phyloP scores from a whole-genome alignment of 73 alveolate species.

The Uronychia binucleata region DNA sequence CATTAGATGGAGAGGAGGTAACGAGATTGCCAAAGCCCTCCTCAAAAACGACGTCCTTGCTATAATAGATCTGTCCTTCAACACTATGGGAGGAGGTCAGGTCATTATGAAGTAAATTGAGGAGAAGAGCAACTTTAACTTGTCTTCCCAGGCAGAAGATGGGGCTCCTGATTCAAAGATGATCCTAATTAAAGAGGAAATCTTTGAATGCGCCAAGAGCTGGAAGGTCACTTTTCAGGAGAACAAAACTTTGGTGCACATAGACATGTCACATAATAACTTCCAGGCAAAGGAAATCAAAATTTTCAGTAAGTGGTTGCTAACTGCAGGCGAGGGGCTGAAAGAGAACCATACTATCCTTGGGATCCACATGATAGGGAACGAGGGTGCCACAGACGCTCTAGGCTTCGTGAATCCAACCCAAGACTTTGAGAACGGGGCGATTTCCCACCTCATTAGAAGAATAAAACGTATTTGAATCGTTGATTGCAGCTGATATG shows the following conservation, averaged over 20 bases:
- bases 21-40: conserved; percentile 20
- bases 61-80: conserved; percentile 50
- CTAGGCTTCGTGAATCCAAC: conserved; percentile 52
- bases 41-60: conserved; percentile 11
- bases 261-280: conserved; percentile 50
- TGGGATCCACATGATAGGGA: conserved; percentile 65
- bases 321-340: too few relatives aligned
- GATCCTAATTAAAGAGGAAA: background rate
- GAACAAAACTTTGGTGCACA: conserved; percentile 46
- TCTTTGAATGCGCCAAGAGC: background rate
- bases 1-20: conserved; percentile 27
- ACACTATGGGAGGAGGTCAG: conserved; percentile 35
- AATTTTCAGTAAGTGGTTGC: conserved; percentile 25
- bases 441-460: conserved; percentile 26
- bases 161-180: too few relatives aligned
- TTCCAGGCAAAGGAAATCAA: conserved; percentile 47
- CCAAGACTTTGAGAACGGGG: background rate
- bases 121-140: too few relatives aligned
- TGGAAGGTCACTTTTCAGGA: background rate
- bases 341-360: conserved; percentile 46
- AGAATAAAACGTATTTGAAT: conserved; percentile 22
- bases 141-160: too few relatives aligned
- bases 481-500: conserved; percentile 5
- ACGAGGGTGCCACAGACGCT: conserved; percentile 42
- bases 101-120: background rate